Evolutionary conservation across 208 protist species (phyloP).

Genomic region (Trichomonas vaginalis): DNA sequence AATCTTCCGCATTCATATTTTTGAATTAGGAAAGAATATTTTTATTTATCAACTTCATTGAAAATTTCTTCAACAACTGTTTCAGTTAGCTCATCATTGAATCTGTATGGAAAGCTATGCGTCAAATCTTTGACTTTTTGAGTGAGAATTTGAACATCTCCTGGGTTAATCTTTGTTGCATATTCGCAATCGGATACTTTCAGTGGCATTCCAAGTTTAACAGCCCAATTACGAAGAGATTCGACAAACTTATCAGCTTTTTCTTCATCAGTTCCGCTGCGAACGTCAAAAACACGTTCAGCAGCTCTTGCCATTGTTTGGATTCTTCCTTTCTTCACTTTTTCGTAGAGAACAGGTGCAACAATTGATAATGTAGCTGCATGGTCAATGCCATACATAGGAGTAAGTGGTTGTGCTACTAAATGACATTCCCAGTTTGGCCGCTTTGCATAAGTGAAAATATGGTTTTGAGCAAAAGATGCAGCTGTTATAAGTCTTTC

Average conservation of each 20-base stretch:
- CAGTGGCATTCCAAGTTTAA: neutral
- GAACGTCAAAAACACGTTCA: neutral
- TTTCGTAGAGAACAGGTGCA: neutral
- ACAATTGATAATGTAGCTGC: neutral
- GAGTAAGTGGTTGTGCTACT: neutral
- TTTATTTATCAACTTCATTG: neutral
- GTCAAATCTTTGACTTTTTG: neutral
- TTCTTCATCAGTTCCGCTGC: neutral
- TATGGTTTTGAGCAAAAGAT: neutral
- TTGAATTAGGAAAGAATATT: no score
- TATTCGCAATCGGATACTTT: neutral
- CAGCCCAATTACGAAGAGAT: neutral
- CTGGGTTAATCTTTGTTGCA: neutral
- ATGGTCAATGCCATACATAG: neutral
- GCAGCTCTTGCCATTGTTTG: neutral
- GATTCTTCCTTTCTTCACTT: no score
- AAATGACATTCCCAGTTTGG: neutral
- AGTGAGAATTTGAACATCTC: neutral
- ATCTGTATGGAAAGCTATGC: neutral
- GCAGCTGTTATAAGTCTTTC: neutral
- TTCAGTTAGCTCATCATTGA: neutral
- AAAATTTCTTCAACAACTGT: neutral
- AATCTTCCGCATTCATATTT: no score
- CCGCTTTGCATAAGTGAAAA: neutral
- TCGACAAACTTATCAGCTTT: neutral